Percentiles rank a stretch among this genome's conserved stretches.
Evolutionary conservation across 805 yeast genomes (phyloP).

Genomic region (Metschnikowia similis): DNA sequence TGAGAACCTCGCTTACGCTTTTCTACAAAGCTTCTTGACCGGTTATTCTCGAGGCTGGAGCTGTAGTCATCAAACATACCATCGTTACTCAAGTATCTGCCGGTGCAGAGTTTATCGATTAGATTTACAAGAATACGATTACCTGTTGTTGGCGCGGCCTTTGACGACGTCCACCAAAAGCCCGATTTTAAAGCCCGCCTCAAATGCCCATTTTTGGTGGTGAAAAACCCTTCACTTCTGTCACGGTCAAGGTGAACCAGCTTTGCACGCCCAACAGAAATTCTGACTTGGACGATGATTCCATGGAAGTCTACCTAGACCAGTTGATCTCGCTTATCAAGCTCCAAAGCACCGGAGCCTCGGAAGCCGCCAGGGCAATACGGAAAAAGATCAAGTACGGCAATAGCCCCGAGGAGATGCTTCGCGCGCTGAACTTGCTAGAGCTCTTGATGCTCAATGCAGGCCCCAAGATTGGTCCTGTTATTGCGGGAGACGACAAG

Average conservation of each 20-base stretch:
- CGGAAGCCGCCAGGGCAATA: slow-evolving; percentile 87
- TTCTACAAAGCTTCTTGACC: no score
- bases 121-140: no score
- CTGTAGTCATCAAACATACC: no score
- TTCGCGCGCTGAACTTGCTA: slow-evolving; percentile 51
- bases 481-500: slow-evolving; percentile 63
- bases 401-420: slow-evolving; percentile 49
- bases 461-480: slow-evolving; percentile 35
- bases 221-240: slow-evolving; percentile 65
- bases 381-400: slow-evolving; percentile 90
- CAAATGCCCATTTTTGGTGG: slow-evolving; percentile 41
- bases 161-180: no score
- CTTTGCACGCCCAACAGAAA: slow-evolving; percentile 41
- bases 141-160: no score
- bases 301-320: slow-evolving; percentile 45
- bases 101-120: no score
- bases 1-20: no score
- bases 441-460: slow-evolving; percentile 42
- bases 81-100: no score
- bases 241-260: slow-evolving; percentile 60
- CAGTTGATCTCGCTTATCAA: slow-evolving; percentile 53
- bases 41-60: no score
- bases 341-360: slow-evolving; percentile 36
- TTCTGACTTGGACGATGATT: slow-evolving; percentile 31
- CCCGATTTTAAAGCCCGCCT: no score